These are phyloP conservation scores for Urochloa ruziziensis DNA, from an alignment of 176 grass and related monocot genomes.

Conservation along the genomic window DNA sequence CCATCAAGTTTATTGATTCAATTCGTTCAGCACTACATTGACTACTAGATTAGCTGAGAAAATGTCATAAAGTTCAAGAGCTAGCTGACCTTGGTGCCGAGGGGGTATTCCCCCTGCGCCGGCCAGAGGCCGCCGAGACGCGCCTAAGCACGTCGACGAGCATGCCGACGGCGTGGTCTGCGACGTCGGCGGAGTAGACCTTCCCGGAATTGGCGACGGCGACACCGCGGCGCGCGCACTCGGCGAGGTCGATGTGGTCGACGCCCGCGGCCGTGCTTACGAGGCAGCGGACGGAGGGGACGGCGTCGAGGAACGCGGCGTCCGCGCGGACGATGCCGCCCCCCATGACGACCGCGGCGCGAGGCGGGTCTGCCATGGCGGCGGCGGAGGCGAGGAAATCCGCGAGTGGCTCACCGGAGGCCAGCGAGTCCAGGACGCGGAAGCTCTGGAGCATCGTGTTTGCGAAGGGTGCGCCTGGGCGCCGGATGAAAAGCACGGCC, in stretches of 20 bases:
- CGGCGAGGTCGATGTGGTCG: constrained; percentile 54
- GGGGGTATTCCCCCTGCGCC: constrained; percentile 15
- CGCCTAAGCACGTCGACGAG: constrained; percentile 40
- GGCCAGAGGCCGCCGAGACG: constrained; percentile 36
- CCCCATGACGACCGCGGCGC: constrained; percentile 17
- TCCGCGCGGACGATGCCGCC: background rate
- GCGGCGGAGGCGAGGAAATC: constrained; percentile 22
- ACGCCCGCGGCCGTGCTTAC: constrained; percentile 38
- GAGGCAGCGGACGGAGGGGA: constrained; percentile 38
- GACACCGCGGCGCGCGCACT: constrained; percentile 47
- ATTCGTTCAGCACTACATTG: background rate
- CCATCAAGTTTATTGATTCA: background rate
- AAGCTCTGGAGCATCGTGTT: constrained; percentile 21
- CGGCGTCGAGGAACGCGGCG: constrained; percentile 9
- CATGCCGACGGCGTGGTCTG: constrained; percentile 47
- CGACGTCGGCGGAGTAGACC: constrained; percentile 36
- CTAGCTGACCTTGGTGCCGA: constrained; percentile 46
- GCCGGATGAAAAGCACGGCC: constrained; percentile 23
- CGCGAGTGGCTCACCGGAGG: background rate
- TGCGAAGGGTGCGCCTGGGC: background rate
- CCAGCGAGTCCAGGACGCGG: constrained; percentile 11
- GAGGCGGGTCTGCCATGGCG: constrained; percentile 7
- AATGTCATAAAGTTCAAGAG: too few species aligned
- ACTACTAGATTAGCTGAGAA: background rate
- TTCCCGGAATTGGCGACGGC: constrained; percentile 42